Percentiles rank a stretch among this genome's conserved stretches.
Evolutionary conservation across 257 asterid species (phyloP).

Genomic region (Cruciata laevipes): DNA sequence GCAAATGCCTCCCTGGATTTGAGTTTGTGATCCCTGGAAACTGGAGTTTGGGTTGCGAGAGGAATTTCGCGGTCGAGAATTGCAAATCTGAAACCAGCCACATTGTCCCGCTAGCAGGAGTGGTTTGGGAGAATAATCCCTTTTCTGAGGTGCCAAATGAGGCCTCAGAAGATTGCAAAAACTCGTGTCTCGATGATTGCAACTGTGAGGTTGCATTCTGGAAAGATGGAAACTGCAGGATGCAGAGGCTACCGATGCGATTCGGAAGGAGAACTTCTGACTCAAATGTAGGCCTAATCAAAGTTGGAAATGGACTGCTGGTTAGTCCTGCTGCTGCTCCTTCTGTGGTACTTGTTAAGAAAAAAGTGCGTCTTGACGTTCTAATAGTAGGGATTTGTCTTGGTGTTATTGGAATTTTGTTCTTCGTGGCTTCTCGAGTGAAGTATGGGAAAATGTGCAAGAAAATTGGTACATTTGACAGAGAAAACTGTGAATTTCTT

Average conservation of each 20-base stretch:
- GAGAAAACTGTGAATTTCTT: background rate
- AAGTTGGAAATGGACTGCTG: conserved; percentile 10
- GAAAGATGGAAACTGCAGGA: conserved; percentile 20
- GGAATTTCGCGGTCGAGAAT: conserved; percentile 14
- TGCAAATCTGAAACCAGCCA: conserved; percentile 15
- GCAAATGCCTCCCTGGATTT: conserved; percentile 46
- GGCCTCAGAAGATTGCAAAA: conserved; percentile 26
- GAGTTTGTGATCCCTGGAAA: conserved; percentile 21
- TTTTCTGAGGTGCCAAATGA: conserved; percentile 1
- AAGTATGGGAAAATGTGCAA: background rate
- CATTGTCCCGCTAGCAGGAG: too few species aligned
- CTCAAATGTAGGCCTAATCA: conserved; percentile 25
- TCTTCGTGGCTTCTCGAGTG: background rate
- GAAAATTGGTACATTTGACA: background rate
- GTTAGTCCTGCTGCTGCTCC: background rate
- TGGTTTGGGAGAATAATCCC: background rate
- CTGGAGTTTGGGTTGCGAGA: conserved; percentile 30
- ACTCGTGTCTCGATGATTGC: conserved; percentile 44
- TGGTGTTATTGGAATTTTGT: background rate
- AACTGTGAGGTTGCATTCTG: conserved; percentile 40
- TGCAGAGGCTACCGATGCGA: conserved; percentile 45
- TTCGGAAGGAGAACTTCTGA: conserved; percentile 25
- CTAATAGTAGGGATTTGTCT: background rate
- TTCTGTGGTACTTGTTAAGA: background rate
- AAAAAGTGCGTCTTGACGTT: background rate